These are phyloP conservation scores for Kluyveromyces wickerhamii DNA, from an alignment of 805 yeast species.

Conservation along the genomic window DNA sequence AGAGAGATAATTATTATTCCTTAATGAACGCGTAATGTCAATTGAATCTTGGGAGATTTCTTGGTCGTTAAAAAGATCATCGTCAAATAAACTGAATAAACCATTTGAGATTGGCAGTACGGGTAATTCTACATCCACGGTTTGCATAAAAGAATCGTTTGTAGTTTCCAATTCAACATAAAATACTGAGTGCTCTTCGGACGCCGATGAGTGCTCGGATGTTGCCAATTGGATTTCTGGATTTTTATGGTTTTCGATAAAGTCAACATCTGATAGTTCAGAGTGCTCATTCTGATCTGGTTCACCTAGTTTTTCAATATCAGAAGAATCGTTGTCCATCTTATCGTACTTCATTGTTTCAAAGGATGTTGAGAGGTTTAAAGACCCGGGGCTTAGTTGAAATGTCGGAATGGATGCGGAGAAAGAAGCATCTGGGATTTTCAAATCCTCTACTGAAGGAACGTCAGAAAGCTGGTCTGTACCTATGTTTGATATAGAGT, in stretches of 20 bases:
- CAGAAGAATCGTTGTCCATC: not conserved
- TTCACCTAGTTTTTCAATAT: not conserved
- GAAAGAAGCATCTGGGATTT: slow-evolving; percentile 8
- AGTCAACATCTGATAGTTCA: not conserved
- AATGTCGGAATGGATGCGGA: not conserved
- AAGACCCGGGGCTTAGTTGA: not conserved
- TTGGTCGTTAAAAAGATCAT: slow-evolving; percentile 19
- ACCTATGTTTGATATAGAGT: slow-evolving; percentile 2
- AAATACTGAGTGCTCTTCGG: too few relatives aligned
- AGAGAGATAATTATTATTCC: slow-evolving; percentile 20
- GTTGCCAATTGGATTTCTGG: not conserved
- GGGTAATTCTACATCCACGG: slow-evolving; percentile 5
- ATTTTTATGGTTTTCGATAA: not conserved
- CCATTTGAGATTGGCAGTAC: slow-evolving; percentile 2
- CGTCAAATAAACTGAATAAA: slow-evolving; percentile 14
- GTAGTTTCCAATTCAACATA: too few relatives aligned
- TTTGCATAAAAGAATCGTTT: too few relatives aligned
- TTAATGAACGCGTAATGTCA: slow-evolving; percentile 12
- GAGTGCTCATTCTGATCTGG: not conserved
- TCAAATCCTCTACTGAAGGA: slow-evolving; percentile 14
- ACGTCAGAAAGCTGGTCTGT: slow-evolving; percentile 1
- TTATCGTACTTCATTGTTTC: slow-evolving; percentile 2
- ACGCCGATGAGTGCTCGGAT: too few relatives aligned
- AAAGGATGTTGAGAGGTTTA: not conserved
- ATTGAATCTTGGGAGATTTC: slow-evolving; percentile 22